These are phyloP conservation scores for Cruciata laevipes DNA, from an alignment of 257 asterid species.

Conservation along the genomic window DNA sequence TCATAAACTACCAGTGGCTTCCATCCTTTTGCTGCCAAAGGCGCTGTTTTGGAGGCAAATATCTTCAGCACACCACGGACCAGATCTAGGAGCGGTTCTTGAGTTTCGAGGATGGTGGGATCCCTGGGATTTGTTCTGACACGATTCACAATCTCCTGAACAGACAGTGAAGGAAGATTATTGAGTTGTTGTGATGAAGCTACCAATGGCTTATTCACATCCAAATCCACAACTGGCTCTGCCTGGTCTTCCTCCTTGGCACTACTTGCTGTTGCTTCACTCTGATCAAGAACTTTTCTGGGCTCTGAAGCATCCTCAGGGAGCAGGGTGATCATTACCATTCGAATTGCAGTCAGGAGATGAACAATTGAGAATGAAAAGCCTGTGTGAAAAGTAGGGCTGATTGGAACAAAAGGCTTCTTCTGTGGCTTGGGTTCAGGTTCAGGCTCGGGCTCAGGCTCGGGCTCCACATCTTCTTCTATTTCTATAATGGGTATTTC, in stretches of 20 bases:
- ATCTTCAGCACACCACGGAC: slow-evolving; percentile 91
- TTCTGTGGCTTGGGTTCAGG: slow-evolving; percentile 62
- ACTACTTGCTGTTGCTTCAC: slow-evolving; percentile 33
- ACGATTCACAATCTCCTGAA: slow-evolving; percentile 81
- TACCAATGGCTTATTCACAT: slow-evolving; percentile 24
- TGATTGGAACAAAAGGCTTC: slow-evolving; percentile 65
- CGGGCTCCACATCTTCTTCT: slow-evolving; percentile 52
- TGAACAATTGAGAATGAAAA: slow-evolving; percentile 91
- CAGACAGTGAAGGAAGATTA: slow-evolving; percentile 56
- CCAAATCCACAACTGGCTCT: slow-evolving; percentile 33
- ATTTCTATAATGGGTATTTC: slow-evolving; percentile 36
- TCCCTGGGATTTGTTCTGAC: slow-evolving; percentile 87
- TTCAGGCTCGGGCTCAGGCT: slow-evolving; percentile 22
- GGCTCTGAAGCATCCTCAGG: slow-evolving; percentile 64
- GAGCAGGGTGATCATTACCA: slow-evolving; percentile 67
- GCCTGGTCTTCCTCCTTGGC: slow-evolving; percentile 38
- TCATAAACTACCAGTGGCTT: slow-evolving; percentile 82
- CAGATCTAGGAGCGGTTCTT: slow-evolving; percentile 96
- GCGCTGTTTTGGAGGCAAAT: slow-evolving; percentile 86
- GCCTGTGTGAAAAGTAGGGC: slow-evolving; percentile 82
- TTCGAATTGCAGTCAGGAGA: slow-evolving; percentile 93
- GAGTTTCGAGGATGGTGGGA: slow-evolving; percentile 92
- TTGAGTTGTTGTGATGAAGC: slow-evolving; percentile 22
- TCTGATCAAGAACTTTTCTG: slow-evolving; percentile 37
- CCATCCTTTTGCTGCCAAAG: slow-evolving; percentile 99